A percentile compares a stretch with the other conserved stretches of the same genome.
These are phyloP conservation scores for Paecilomyces variotii DNA, from an alignment of 2,329 filamentous ascomycete species.

Conservation along the genomic window DNA sequence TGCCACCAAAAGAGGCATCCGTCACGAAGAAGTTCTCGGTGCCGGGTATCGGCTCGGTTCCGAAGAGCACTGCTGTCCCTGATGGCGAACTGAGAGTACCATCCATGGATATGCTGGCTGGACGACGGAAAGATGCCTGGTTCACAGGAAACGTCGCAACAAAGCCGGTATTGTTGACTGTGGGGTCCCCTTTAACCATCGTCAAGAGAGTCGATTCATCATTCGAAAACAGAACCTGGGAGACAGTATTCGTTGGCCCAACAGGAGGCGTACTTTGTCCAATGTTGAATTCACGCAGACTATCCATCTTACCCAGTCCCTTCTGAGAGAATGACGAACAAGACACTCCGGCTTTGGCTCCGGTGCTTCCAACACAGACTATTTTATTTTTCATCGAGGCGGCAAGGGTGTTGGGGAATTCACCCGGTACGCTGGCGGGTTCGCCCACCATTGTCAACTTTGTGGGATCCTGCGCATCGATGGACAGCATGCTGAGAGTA, in stretches of 20 bases:
- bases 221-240: slow-evolving; percentile 52
- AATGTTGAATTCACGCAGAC: slow-evolving; percentile 37
- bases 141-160: slow-evolving; percentile 44
- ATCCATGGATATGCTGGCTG: slow-evolving; percentile 4
- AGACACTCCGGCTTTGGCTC: slow-evolving; percentile 27
- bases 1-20: slow-evolving; percentile 52
- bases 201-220: slow-evolving; percentile 47
- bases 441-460: slow-evolving; percentile 22
- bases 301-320: slow-evolving; percentile 27
- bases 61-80: slow-evolving; percentile 53
- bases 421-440: slow-evolving; percentile 24
- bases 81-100: slow-evolving; percentile 37
- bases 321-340: slow-evolving; percentile 23
- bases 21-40: slow-evolving; percentile 45
- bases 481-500: slow-evolving; percentile 30
- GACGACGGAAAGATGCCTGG: slow-evolving; percentile 3
- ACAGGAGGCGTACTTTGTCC: slow-evolving; percentile 51
- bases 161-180: slow-evolving; percentile 49
- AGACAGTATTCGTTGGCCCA: slow-evolving; percentile 52
- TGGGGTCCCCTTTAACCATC: slow-evolving; percentile 54
- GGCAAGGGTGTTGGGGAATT: slow-evolving; percentile 33
- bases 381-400: slow-evolving; percentile 27
- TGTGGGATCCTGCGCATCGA: slow-evolving; percentile 21
- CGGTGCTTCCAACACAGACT: slow-evolving; percentile 31
- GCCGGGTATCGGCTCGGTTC: slow-evolving; percentile 40